These are phyloP conservation scores for Fusarium liriodendri DNA, from an alignment of 2,329 filamentous ascomycete genomes.

Conservation along the genomic window DNA sequence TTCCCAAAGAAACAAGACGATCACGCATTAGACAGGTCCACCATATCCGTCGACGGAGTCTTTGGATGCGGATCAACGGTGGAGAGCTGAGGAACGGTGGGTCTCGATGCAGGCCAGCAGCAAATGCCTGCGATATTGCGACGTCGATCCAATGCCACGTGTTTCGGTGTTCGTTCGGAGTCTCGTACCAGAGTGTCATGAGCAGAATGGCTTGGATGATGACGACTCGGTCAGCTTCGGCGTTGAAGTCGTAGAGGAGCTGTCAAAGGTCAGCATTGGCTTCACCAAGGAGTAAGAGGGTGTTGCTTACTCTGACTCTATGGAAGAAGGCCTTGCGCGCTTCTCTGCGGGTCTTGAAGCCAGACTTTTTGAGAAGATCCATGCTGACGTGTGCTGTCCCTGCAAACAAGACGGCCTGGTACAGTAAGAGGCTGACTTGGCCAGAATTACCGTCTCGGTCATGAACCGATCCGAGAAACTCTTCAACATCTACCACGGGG, in stretches of 20 bases:
- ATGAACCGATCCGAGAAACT: slow-evolving; percentile 70
- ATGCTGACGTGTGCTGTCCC: slow-evolving; percentile 88
- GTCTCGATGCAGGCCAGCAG: slow-evolving; percentile 89
- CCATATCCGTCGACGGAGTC: slow-evolving; percentile 93
- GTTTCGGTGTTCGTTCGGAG: slow-evolving; percentile 93
- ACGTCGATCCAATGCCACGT: slow-evolving; percentile 99
- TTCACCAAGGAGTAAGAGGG: no score
- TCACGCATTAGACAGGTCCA: slow-evolving; percentile 97
- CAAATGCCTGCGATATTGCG: slow-evolving; percentile 89
- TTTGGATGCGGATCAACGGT: slow-evolving; percentile 67
- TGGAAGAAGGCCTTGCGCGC: slow-evolving; percentile 89
- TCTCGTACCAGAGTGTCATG: slow-evolving; percentile 98
- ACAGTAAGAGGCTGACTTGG: slow-evolving; percentile 84
- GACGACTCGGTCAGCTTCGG: slow-evolving; percentile 87
- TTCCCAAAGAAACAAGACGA: slow-evolving; percentile 87
- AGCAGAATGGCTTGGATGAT: slow-evolving; percentile 88
- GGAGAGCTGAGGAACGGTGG: slow-evolving; percentile 80
- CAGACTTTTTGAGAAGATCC: slow-evolving; percentile 78
- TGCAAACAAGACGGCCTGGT: slow-evolving; percentile 94
- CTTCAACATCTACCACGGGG: slow-evolving; percentile 73
- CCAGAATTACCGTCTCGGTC: slow-evolving; percentile 74
- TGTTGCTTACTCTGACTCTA: slow-evolving; percentile 73
- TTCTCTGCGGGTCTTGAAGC: slow-evolving; percentile 79
- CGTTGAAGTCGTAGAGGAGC: slow-evolving; percentile 93
- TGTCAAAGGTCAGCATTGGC: slow-evolving; percentile 44